These are phyloP conservation scores for Solanum peruvianum DNA, from an alignment of 257 asterid species.

Conservation along the genomic window DNA sequence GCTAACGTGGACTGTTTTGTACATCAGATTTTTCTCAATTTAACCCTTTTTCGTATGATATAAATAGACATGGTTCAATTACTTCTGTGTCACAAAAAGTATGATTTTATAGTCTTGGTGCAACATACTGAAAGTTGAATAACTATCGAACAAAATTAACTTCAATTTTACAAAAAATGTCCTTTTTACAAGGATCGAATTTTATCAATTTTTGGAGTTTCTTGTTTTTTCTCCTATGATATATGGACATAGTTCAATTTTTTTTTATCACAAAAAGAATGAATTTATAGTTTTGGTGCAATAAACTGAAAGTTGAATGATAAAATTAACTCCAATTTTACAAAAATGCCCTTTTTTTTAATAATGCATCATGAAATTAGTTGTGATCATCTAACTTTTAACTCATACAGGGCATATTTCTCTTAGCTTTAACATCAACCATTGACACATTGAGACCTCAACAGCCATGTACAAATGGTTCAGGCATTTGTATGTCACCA, in stretches of 20 bases:
- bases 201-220: too few relatives aligned
- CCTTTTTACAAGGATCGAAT: too few relatives aligned
- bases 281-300: background rate
- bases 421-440: background rate
- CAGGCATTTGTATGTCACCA: background rate
- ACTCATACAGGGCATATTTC: constrained; percentile 7
- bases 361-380: background rate
- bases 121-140: background rate
- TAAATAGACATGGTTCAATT: background rate
- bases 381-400: background rate
- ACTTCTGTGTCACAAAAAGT: background rate
- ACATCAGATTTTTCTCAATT: accelerated
- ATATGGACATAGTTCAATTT: background rate
- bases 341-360: background rate
- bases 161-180: background rate
- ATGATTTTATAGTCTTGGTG: background rate
- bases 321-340: background rate
- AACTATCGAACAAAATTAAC: too few relatives aligned
- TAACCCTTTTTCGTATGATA: background rate
- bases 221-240: background rate
- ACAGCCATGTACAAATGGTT: background rate
- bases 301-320: background rate
- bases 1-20: accelerated
- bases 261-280: background rate
- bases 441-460: constrained; percentile 8